Percentiles rank a stretch among this genome's conserved stretches.
Conservation (phyloP, 495 filamentous ascomycete genomes). For the Coniosporium apollinis region DNA sequence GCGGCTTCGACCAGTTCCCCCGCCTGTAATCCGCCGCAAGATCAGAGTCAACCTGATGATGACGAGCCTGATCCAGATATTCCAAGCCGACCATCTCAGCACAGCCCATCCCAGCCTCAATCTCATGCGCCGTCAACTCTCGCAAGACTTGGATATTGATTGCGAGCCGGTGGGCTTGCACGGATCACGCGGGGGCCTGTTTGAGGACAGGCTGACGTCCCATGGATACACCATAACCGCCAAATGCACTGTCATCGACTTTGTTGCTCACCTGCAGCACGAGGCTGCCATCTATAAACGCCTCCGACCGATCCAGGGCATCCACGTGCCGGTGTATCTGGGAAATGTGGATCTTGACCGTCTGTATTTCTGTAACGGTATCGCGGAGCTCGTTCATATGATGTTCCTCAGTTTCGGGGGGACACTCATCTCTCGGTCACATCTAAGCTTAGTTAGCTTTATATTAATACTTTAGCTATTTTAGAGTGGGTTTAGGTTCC, state of each 20-base stretch:
- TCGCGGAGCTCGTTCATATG: constrained; percentile 21
- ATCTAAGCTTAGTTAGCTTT: no score
- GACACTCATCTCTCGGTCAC: constrained; percentile 6
- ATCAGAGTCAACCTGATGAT: no score
- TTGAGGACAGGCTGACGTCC: constrained; percentile 28
- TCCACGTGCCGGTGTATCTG: constrained; percentile 21
- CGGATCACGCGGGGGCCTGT: constrained; percentile 26
- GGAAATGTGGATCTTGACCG: constrained; percentile 19
- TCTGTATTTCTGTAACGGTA: constrained; percentile 24
- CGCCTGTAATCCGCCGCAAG: no score
- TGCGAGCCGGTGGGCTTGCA: no score
- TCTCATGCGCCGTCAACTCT: no score
- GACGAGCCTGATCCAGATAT: no score
- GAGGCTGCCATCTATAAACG: constrained; percentile 23
- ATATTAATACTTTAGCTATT: no score
- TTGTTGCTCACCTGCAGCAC: constrained; percentile 12
- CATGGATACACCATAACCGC: constrained; percentile 33
- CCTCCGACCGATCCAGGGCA: constrained; percentile 22
- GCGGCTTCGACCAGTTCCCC: no score
- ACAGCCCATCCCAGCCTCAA: no score
- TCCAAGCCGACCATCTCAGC: no score
- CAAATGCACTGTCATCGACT: constrained; percentile 23
- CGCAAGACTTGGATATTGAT: no score
- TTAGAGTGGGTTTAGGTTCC: no score
- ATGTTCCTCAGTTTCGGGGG: constrained; percentile 24